Base-by-base conservation (phyloP, 2,329 filamentous ascomycete species). In the Neurospora sp. region DNA sequence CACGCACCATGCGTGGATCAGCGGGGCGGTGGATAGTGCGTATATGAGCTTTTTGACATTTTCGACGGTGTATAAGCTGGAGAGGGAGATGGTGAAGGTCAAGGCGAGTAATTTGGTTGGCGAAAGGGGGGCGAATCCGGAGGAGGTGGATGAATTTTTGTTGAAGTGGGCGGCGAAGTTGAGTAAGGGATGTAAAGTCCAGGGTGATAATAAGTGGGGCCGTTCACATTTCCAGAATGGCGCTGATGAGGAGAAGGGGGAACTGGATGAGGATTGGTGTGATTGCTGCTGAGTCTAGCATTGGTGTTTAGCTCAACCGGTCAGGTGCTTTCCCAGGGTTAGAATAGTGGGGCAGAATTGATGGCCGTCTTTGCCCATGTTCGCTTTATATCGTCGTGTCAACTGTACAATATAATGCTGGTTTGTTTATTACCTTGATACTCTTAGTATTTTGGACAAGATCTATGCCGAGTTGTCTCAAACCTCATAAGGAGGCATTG, bases 1-100 rank as follows among this genome's bases (percentile, higher is more conserved):
- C 10, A 73, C 75, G 0, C 77, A 82, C 23, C 81, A 82, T 38
- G 81, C 78, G 0, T 83, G 81, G 81, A 78, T 82, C 9, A 76
- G 77, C 0, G 80, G 81, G 0, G 75, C 80, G 0, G 71, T 82
- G 0, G 79, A 82, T 40, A 80, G 79, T 28, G 78, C 76, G 2
- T 76, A 76, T 33, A 62, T 62, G 52, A 62, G 52, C 23, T 62
- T 36, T 36, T 17, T 62, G 28, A 33, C 28, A 4, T 62, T 62
- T 62, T 4, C 52, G 52, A 62, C 52, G 11, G 52, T 36, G 52
- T 62, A 33, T 62, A 36, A 36, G 7, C 52, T 62, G 1, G 13
- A 62, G 23, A 17, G 13, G 28, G 1, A 17, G 52, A 62, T 62
- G 52, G 52, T 62, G 0, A 36, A n/a, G 23, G 23, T 62, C 8